Percentiles rank a stretch among this genome's conserved stretches.
Conservation (phyloP, 2,329 filamentous ascomycete species). For the Talaromyces pinophilus region DNA sequence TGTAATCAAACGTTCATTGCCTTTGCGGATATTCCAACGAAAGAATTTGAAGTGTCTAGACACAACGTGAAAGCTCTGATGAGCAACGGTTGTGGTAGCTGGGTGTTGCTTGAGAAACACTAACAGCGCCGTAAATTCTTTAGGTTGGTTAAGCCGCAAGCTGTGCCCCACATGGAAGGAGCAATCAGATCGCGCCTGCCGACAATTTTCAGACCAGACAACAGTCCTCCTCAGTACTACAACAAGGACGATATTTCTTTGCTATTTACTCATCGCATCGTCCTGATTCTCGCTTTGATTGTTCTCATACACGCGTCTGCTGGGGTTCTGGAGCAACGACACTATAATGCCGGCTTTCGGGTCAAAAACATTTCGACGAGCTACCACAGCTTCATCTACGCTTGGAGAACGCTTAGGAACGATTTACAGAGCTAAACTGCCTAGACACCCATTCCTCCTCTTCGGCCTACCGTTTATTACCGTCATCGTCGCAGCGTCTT, state of each 20-base stretch:
- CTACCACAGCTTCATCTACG: slow-evolving; percentile 50
- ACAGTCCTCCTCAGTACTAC: background rate
- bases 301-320: background rate
- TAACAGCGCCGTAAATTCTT: background rate
- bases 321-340: too few species aligned
- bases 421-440: slow-evolving; percentile 73
- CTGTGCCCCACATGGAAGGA: slow-evolving; percentile 20
- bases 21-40: background rate
- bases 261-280: background rate
- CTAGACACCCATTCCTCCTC: slow-evolving; percentile 80
- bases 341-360: slow-evolving; percentile 62
- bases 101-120: slow-evolving; percentile 16
- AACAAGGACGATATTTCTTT: background rate
- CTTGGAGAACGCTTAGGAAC: slow-evolving; percentile 70
- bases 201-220: background rate
- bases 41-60: background rate
- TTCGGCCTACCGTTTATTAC: slow-evolving; percentile 92
- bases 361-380: slow-evolving; percentile 69
- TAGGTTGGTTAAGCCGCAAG: slow-evolving; percentile 12
- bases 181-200: slow-evolving; percentile 7
- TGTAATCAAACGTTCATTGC: background rate
- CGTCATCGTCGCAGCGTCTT: slow-evolving; percentile 88
- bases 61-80: slow-evolving; percentile 2
- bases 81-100: slow-evolving; percentile 2
- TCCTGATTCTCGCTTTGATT: too few species aligned